Percentiles rank a stretch among this genome's conserved stretches.
Evolutionary conservation across 1,284 basidiomycete species (phyloP).

Genomic region (Naganishia liquefaciens): DNA sequence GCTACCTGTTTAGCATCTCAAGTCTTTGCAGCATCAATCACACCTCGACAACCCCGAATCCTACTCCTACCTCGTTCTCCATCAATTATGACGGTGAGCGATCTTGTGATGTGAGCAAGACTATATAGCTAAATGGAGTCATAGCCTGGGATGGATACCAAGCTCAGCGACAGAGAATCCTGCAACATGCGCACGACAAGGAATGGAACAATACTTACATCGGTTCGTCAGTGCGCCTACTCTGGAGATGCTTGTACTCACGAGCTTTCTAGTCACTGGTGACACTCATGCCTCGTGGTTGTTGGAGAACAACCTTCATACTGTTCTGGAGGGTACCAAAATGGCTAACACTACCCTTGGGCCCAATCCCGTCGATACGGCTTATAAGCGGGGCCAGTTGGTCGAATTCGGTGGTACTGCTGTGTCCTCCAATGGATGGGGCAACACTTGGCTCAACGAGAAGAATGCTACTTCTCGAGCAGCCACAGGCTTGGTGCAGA

Average conservation of each 20-base stretch:
- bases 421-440: slow-evolving; percentile 61
- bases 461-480: slow-evolving; percentile 51
- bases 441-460: slow-evolving; percentile 56
- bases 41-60: slow-evolving; percentile 33
- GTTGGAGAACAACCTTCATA: slow-evolving; percentile 34
- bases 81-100: slow-evolving; percentile 37
- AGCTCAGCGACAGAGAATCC: slow-evolving; percentile 60
- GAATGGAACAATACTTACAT: slow-evolving; percentile 60
- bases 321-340: slow-evolving; percentile 33
- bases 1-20: slow-evolving; percentile 55
- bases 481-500: slow-evolving; percentile 55
- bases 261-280: slow-evolving; percentile 56
- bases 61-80: slow-evolving; percentile 50
- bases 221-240: background rate
- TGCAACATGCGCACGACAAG: slow-evolving; percentile 60
- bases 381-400: slow-evolving; percentile 46
- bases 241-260: background rate
- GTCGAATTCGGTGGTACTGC: slow-evolving; percentile 69
- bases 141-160: slow-evolving; percentile 65
- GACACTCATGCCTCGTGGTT: slow-evolving; percentile 60
- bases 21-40: slow-evolving; percentile 55
- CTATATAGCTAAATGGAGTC: background rate
- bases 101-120: background rate
- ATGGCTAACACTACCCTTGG: slow-evolving; percentile 27
- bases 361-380: slow-evolving; percentile 42